Base-by-base conservation (phyloP, 2,329 filamentous ascomycete species). In the Ophiostoma novo-ulmi region DNA sequence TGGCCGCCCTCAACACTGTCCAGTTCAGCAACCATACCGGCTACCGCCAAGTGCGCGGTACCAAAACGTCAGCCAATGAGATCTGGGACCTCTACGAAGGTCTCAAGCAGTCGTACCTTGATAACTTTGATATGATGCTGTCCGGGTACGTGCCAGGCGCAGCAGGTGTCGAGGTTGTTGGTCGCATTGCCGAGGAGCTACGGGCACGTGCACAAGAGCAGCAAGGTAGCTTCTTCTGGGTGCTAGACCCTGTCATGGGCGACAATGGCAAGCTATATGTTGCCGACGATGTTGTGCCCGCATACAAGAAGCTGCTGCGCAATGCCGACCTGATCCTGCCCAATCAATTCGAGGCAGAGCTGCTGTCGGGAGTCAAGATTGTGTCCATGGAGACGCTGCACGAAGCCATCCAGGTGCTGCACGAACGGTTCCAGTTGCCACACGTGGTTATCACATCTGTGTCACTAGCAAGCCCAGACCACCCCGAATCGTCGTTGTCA, bases 11-110 rank as follows among this genome's bases (percentile, higher is more conserved):
- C 76, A 97, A 99, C 79, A 99, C 95, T 0, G 95, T 99, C 7
- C 91, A 99, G 77, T 99, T 97, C 82, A 98, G 94, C 80, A 99
- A 99, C 77, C 95, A 99, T 79, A 94, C 94, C 0, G 95, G 92
- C 63, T 99, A 99, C 80, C 85, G 87, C 71, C 93, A 95, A 80
- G 90, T 93, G 82, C 94, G 91, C 76, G 95, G 95, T 72, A 94
- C 91, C 39, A 90, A 88, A 74, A 90, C 92, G 1, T 89, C 92
- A 0, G 91, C 94, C 2, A 82, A 90, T 73, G 92, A 98, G 79
- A 94, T 99, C 72, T 84, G 85, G 64, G 90, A 94, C 68, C 85
- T 99, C 2, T 99, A 94, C 81, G 84, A 90, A 48, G 95, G 96
- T 1, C 84, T 99, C 66, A 89, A 90, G 77, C 88, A 94, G 78